A percentile compares a stretch with the other conserved stretches of the same genome.
phyloP scores from a whole-genome alignment of 352 stramenopile genomes.

The Phytophthora kernoviae region DNA sequence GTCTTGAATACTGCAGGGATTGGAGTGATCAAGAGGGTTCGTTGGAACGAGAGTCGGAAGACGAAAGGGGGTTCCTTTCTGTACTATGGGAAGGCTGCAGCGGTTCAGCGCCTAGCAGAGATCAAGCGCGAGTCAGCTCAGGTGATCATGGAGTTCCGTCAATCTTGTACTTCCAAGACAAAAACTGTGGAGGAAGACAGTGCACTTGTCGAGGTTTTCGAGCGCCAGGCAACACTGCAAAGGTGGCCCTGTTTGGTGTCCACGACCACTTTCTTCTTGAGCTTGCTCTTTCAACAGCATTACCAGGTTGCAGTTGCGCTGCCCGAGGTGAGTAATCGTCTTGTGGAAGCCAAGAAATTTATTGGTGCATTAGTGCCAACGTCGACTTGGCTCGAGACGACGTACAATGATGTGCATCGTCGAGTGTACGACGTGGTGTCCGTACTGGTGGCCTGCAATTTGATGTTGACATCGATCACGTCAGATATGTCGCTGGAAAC shows the following conservation, averaged over 20 bases:
- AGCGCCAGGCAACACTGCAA: conserved; percentile 44
- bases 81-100: conserved; percentile 56
- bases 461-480: conserved; percentile 40
- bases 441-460: conserved; percentile 57
- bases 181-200: conserved; percentile 50
- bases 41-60: conserved; percentile 32
- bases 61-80: conserved; percentile 56
- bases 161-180: conserved; percentile 3
- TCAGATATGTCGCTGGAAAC: conserved; percentile 17
- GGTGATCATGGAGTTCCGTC: conserved; percentile 25
- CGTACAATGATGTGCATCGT: conserved; percentile 51
- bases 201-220: conserved; percentile 48
- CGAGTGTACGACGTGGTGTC: conserved; percentile 75
- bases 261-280: conserved; percentile 59
- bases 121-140: conserved; percentile 35
- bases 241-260: conserved; percentile 64
- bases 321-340: conserved; percentile 41
- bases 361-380: conserved; percentile 20
- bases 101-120: conserved; percentile 41
- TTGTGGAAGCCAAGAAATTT: conserved; percentile 51
- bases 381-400: conserved; percentile 17
- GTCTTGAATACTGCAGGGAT: conserved; percentile 41
- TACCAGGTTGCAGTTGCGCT: conserved; percentile 30
- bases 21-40: conserved; percentile 62
- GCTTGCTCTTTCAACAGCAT: conserved; percentile 56